Evolutionary conservation across 257 asterid genomes (phyloP), one percentile per base, ranked within the genome.

Genomic region (Buddleja alternifolia): DNA sequence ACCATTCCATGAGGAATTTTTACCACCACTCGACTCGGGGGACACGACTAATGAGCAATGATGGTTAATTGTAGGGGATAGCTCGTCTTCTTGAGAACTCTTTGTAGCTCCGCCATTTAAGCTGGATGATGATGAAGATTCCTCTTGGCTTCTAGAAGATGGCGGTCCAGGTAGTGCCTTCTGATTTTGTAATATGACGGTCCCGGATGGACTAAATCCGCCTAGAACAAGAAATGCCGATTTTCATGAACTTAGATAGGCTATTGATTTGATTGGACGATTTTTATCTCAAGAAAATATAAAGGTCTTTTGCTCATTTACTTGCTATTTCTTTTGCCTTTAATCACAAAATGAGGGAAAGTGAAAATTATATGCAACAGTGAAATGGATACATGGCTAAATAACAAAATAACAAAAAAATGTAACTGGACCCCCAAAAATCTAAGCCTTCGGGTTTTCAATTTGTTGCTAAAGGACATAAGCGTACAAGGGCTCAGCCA

Each of bases 111-210:
- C 81, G 23, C 81, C 89, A 39, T 84, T 90, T 79, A 93, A 74
- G 84, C 91, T 88, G 32, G 96, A 90, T 44, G 97, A 85, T 52
- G 97, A 87, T 1, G 99, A 90, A 16, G 97, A 78, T 54, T 84
- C 96, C 36, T 83, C 97, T 69, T 84, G 96, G 79, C 97, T 85
- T 83, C 95, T 89, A 12, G 86, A 84, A 60, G 97, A 77, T 44
- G 90, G 86, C 42, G 94, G 99, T 62, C 85, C 97, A 0, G 96
- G 96, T 46, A 94, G 77, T 53, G 85, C 85, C 78, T 89, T 90
- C 60, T 79, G 89, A 60, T 78, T 87, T 65, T 78, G 90, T 71
- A 89, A 60, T 62, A 74, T 76, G 29, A 80, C 68, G 37, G 83
- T 81, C 76, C 81, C 82, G 17, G 88, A 81, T 1, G 95, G 94